phyloP scores from a whole-genome alignment of 163 green algal genomes.

The Scenedesmus sp. region DNA sequence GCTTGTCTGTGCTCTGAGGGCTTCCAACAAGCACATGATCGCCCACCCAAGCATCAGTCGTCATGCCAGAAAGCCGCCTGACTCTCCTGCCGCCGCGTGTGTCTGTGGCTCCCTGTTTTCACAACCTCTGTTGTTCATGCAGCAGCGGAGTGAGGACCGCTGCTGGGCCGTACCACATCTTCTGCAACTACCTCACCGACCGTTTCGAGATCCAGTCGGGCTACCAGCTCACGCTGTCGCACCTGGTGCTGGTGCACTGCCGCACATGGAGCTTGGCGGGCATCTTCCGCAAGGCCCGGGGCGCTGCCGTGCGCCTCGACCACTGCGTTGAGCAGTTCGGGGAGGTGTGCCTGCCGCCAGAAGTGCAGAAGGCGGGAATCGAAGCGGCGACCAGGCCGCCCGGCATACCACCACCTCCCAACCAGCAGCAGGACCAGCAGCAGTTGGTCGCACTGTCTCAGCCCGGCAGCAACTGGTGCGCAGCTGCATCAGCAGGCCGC shows the following conservation, averaged over 20 bases:
- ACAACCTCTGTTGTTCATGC: neutral
- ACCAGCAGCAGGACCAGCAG: slow-evolving; percentile 26
- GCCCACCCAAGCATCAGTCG: too few species aligned
- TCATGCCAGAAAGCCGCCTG: too few species aligned
- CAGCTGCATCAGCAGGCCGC: neutral
- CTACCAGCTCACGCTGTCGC: neutral
- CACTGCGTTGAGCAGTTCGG: neutral
- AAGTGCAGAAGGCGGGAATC: neutral
- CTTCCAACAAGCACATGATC: too few species aligned
- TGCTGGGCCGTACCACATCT: neutral
- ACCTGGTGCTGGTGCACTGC: slow-evolving; percentile 13
- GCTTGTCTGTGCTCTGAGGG: too few species aligned
- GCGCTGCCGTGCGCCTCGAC: neutral
- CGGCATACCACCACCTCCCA: neutral
- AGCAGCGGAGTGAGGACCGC: slow-evolving; percentile 24
- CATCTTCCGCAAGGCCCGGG: neutral
- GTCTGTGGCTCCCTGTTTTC: neutral
- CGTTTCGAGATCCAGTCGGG: neutral
- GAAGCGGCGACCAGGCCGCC: neutral
- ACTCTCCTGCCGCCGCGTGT: neutral
- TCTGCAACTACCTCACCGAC: slow-evolving; percentile 25
- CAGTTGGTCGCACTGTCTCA: neutral
- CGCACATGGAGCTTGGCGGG: neutral
- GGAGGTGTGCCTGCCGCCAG: neutral
- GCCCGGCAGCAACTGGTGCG: slow-evolving; percentile 18